These are phyloP conservation scores for Tilletia walkeri DNA, from an alignment of 1,284 basidiomycete genomes.

Conservation along the genomic window DNA sequence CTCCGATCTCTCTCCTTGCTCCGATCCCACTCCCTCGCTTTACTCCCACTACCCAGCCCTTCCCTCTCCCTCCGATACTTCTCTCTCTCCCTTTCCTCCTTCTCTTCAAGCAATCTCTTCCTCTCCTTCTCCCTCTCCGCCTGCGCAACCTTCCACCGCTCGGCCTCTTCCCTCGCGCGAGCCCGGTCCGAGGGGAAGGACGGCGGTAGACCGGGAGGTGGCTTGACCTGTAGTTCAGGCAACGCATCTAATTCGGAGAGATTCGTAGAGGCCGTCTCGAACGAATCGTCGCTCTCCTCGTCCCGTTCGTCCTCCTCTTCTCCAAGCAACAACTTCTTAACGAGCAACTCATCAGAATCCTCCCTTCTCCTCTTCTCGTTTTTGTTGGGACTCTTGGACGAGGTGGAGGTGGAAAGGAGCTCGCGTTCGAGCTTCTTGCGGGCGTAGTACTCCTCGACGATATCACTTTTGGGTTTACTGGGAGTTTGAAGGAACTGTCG, in stretches of 20 bases:
- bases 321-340: not conserved
- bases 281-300: not conserved
- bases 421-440: not conserved
- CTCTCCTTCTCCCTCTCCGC: not conserved
- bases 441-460: slow-evolving; percentile 1
- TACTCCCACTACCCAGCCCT: not conserved
- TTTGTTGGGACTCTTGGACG: not conserved
- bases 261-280: not conserved
- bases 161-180: not conserved
- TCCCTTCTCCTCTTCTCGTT: not conserved
- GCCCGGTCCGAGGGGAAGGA: not conserved
- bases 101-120: not conserved
- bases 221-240: not conserved
- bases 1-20: slow-evolving; percentile 4
- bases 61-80: not conserved
- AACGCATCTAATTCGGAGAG: not conserved
- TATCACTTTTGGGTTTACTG: not conserved
- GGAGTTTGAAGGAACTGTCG: not conserved
- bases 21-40: not conserved
- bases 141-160: not conserved
- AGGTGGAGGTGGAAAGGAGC: not conserved
- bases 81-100: slow-evolving; percentile 6
- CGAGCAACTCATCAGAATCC: not conserved
- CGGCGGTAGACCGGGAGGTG: not conserved
- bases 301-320: not conserved